A percentile compares a stretch with the other conserved stretches of the same genome.
Conservation (phyloP, 1,284 basidiomycete species). For the Ceratobasidium sp. region DNA sequence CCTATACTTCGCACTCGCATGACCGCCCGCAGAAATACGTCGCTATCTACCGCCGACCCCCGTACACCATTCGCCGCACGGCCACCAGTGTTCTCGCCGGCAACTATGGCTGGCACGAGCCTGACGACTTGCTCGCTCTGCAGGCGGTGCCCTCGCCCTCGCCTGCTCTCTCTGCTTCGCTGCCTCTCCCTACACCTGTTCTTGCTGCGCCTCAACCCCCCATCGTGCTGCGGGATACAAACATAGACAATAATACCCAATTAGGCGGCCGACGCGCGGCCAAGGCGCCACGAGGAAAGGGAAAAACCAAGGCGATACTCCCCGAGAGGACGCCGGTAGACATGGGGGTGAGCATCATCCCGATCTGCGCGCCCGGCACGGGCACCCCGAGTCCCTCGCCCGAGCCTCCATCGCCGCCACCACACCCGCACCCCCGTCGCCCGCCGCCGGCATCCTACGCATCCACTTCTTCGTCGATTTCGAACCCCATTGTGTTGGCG, state of each 20-base stretch:
- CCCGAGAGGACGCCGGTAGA: not conserved
- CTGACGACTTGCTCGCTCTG: constrained; percentile 9
- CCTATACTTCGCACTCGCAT: constrained; percentile 18
- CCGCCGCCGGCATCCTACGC: constrained; percentile 22
- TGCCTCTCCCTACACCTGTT: not conserved
- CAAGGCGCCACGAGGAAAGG: constrained; percentile 13
- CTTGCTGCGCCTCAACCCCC: constrained; percentile 1
- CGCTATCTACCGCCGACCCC: constrained; percentile 18
- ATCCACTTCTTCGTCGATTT: constrained; percentile 5
- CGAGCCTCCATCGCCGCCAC: constrained; percentile 25
- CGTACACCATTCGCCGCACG: constrained; percentile 22
- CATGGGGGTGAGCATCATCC: constrained; percentile 38
- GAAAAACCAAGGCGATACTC: not conserved
- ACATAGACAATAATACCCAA: not conserved
- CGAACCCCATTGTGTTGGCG: not conserved
- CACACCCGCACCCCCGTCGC: not conserved
- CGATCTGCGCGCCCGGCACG: constrained; percentile 31
- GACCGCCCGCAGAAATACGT: constrained; percentile 15
- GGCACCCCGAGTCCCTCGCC: constrained; percentile 26
- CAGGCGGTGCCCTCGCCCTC: constrained; percentile 5
- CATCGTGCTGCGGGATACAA: not conserved
- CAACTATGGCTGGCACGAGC: constrained; percentile 23
- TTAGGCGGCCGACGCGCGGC: not conserved
- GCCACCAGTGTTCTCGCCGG: constrained; percentile 33
- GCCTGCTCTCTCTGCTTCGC: constrained; percentile 15